Conservation (phyloP, 495 filamentous ascomycete genomes). For the Lindgomyces ingoldianus region DNA sequence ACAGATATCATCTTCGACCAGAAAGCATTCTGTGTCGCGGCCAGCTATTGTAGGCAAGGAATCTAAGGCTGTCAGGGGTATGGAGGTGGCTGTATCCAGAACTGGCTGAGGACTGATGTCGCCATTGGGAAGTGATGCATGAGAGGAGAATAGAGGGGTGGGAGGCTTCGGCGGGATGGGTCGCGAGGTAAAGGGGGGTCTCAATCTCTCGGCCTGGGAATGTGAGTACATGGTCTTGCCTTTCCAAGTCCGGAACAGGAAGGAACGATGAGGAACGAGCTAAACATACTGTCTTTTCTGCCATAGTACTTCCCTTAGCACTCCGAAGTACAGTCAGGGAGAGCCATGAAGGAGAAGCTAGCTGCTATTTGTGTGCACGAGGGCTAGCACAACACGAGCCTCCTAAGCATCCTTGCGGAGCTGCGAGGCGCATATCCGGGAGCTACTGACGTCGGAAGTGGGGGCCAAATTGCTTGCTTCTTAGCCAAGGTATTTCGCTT, state of each 20-base stretch:
- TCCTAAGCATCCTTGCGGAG: not conserved
- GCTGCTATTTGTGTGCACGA: not conserved
- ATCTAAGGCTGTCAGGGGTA: slow-evolving; percentile 16
- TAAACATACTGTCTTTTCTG: slow-evolving; percentile 17
- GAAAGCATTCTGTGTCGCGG: not conserved
- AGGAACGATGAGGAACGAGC: not conserved
- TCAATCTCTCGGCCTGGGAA: not conserved
- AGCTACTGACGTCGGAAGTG: not conserved
- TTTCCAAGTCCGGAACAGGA: not conserved
- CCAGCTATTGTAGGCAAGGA: slow-evolving; percentile 34
- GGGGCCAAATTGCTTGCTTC: slow-evolving; percentile 5
- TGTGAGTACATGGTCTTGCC: not conserved
- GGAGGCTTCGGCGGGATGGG: slow-evolving; percentile 19
- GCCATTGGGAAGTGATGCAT: not conserved
- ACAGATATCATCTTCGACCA: slow-evolving; percentile 21
- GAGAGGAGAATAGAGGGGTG: not conserved
- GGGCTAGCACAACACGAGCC: not conserved
- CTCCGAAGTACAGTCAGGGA: not conserved
- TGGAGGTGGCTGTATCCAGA: not conserved
- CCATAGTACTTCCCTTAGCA: not conserved
- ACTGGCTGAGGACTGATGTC: slow-evolving; percentile 9
- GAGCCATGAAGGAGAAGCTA: not conserved
- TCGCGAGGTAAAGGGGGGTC: slow-evolving; percentile 21
- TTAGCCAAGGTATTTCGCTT: no score
- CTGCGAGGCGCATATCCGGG: not conserved